phyloP scores from a whole-genome alignment of 208 protist species.

The Acanthamoeba lenticulata region DNA sequence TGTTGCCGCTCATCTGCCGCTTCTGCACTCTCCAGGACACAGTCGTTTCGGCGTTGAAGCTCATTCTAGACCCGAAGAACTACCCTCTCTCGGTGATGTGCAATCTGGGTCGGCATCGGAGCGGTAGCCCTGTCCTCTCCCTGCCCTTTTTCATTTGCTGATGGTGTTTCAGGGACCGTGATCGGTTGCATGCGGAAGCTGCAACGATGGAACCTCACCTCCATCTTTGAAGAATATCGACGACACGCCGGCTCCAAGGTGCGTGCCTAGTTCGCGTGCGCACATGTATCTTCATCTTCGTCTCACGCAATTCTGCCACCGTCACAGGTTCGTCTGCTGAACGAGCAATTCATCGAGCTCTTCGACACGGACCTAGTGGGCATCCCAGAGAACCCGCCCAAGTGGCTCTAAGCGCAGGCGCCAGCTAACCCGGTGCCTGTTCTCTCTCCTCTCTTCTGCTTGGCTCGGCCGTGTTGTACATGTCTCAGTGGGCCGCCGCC shows the following conservation, averaged over 20 bases:
- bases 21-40: not conserved
- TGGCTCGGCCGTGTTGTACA: not conserved
- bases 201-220: conserved; percentile 97
- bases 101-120: conserved; percentile 96
- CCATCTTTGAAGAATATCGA: conserved; percentile 98
- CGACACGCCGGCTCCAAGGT: conserved; percentile 93
- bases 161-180: conserved; percentile 88
- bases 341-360: conserved; percentile 99
- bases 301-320: conserved; percentile 4
- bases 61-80: conserved; percentile 93
- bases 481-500: no score
- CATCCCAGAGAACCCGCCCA: conserved; percentile 81
- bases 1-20: not conserved
- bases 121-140: conserved; percentile 80
- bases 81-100: conserved; percentile 97
- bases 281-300: not conserved
- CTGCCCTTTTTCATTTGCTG: not conserved
- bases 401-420: conserved; percentile 63
- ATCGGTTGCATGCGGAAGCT: conserved; percentile 98
- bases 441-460: not conserved
- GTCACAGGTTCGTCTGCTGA: conserved; percentile 90
- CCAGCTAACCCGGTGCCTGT: not conserved
- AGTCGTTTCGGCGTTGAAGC: conserved; percentile 92
- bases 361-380: conserved; percentile 98
- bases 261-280: not conserved